phyloP scores from a whole-genome alignment of 495 filamentous ascomycete species.

The Elasticomyces elasticus region DNA sequence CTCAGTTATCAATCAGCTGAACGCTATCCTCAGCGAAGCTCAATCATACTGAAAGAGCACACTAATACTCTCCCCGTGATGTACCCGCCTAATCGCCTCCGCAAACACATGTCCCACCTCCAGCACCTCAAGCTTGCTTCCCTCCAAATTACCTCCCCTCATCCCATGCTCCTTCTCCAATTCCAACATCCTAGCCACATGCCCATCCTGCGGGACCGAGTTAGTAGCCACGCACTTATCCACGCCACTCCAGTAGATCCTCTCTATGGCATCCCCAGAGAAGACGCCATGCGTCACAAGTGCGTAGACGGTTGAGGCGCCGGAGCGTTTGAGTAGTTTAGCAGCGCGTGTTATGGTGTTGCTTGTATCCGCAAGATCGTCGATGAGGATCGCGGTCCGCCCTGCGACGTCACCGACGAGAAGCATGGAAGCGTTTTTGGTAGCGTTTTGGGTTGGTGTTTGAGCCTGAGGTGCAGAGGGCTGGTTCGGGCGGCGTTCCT shows the following conservation, averaged over 20 bases:
- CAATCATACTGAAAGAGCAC: conserved; percentile 89
- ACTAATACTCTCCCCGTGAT: conserved; percentile 97
- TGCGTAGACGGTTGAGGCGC: conserved; percentile 77
- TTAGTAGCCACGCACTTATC: conserved; percentile 93
- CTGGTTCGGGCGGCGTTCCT: conserved; percentile 97
- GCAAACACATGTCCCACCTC: conserved; percentile 90
- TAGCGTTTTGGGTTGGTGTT: conserved; percentile 82
- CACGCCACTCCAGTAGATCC: conserved; percentile 81
- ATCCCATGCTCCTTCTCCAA: not conserved
- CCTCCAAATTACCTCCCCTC: conserved; percentile 34
- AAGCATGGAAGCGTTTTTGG: conserved; percentile 98
- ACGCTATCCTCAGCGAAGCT: too few species aligned
- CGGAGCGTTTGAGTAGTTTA: conserved; percentile 91
- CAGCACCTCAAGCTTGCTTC: conserved; percentile 75
- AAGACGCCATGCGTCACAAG: conserved; percentile 90
- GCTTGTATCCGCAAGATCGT: conserved; percentile 89
- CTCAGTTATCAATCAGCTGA: too few species aligned
- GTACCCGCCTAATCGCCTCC: conserved; percentile 92
- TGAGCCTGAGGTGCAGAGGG: not conserved
- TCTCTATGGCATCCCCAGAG: conserved; percentile 85
- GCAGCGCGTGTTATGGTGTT: conserved; percentile 95
- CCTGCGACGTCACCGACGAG: conserved; percentile 80
- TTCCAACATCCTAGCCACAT: conserved; percentile 40
- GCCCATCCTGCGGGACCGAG: conserved; percentile 79
- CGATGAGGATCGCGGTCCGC: conserved; percentile 78